These are phyloP conservation scores for Cenchrus americanus DNA, from an alignment of 176 grass and related monocot genomes.

Conservation along the genomic window DNA sequence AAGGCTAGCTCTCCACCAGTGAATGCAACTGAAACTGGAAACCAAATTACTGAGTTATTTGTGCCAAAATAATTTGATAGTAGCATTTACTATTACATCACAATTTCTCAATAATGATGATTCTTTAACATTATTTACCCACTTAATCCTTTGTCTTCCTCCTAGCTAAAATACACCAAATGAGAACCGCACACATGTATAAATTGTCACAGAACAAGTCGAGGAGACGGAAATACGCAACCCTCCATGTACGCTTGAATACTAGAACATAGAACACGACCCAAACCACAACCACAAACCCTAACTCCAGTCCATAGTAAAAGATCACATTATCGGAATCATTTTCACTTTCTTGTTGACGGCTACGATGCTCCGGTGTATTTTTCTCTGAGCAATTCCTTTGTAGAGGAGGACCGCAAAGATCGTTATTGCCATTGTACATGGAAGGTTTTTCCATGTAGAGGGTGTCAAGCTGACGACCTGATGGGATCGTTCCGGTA, in stretches of 20 bases:
- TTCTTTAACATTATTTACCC: too few relatives aligned
- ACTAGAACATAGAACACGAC: constrained; percentile 14
- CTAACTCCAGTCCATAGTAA: constrained; percentile 6
- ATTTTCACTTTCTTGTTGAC: too few relatives aligned
- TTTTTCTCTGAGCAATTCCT: constrained; percentile 10
- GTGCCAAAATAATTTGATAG: too few relatives aligned
- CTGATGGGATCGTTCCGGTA: constrained; percentile 36
- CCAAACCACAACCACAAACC: constrained; percentile 39
- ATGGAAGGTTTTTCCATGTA: not conserved
- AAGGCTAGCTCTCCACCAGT: too few relatives aligned
- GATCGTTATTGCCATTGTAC: constrained; percentile 36
- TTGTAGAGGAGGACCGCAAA: constrained; percentile 33
- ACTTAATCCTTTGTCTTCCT: too few relatives aligned
- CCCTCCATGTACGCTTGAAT: constrained; percentile 41
- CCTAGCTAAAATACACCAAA: too few relatives aligned
- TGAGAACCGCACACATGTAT: too few relatives aligned
- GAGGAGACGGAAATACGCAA: constrained; percentile 10
- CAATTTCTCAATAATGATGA: too few relatives aligned
- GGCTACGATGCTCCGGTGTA: not conserved
- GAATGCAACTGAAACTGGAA: too few relatives aligned
- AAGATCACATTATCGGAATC: not conserved
- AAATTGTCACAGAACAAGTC: not conserved
- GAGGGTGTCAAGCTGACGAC: constrained; percentile 52
- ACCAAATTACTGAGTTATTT: too few relatives aligned
- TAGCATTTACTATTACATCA: too few relatives aligned